phyloP scores from a whole-genome alignment of 164 flowering plant genomes.

The Platanus orientalis region DNA sequence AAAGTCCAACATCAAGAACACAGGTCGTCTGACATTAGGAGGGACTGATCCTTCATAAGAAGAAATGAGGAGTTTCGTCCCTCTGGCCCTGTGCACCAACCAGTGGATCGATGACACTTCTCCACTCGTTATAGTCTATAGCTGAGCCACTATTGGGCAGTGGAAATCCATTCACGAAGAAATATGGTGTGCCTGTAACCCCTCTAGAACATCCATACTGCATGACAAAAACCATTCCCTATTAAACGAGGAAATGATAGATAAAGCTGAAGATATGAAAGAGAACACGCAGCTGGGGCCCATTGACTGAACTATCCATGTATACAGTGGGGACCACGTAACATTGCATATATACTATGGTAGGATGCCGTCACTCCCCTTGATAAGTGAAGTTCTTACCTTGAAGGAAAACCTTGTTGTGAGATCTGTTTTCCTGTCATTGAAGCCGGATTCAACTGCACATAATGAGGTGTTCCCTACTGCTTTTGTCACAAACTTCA shows the following conservation, averaged over 20 bases:
- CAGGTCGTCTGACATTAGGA: background rate
- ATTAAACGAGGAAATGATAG: background rate
- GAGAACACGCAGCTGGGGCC: background rate
- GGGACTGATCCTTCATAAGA: slow-evolving; percentile 17
- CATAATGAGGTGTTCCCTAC: slow-evolving; percentile 48
- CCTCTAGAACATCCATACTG: slow-evolving; percentile 86
- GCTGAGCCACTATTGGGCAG: slow-evolving; percentile 54
- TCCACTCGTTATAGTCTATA: slow-evolving; percentile 57
- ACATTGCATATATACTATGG: background rate
- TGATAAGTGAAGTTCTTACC: slow-evolving; percentile 27
- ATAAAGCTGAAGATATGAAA: too few species aligned
- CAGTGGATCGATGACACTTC: slow-evolving; percentile 59
- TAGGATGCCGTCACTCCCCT: background rate
- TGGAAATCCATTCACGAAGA: slow-evolving; percentile 70
- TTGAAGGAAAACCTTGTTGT: slow-evolving; percentile 65
- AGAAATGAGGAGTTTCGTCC: slow-evolving; percentile 17
- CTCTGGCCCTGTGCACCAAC: slow-evolving; percentile 11
- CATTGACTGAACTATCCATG: background rate
- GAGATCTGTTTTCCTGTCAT: slow-evolving; percentile 47
- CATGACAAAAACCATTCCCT: slow-evolving; percentile 7
- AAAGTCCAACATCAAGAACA: too few species aligned
- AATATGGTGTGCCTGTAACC: slow-evolving; percentile 71
- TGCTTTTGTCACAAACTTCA: slow-evolving; percentile 30
- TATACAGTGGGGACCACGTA: background rate
- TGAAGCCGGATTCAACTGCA: slow-evolving; percentile 45